Conservation (phyloP, 768 basidiomycete genomes). For the Amanita rubescens region DNA sequence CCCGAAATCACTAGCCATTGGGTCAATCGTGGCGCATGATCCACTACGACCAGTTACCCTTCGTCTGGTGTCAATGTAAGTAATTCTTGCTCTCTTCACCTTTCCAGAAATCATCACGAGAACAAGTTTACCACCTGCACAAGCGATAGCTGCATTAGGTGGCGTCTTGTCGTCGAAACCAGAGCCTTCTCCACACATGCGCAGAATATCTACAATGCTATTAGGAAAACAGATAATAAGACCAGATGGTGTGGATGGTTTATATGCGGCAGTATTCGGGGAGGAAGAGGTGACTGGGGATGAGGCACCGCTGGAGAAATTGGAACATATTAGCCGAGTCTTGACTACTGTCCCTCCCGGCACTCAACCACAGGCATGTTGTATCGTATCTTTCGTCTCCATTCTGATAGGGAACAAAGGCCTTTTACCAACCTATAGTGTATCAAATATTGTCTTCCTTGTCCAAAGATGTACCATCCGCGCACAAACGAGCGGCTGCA, state of each 20-base stretch:
- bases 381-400: neutral
- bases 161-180: constrained; percentile 42
- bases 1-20: constrained; percentile 39
- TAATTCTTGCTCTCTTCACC: constrained; percentile 13
- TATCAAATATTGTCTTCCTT: constrained; percentile 51
- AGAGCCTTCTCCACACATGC: constrained; percentile 41
- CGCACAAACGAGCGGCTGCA: constrained; percentile 54
- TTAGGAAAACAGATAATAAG: constrained; percentile 67
- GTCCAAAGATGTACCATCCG: constrained; percentile 29
- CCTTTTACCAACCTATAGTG: constrained; percentile 49
- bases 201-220: constrained; percentile 51
- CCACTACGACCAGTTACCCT: constrained; percentile 42
- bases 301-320: constrained; percentile 54
- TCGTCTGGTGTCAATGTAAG: constrained; percentile 59
- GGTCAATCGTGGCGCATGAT: constrained; percentile 33
- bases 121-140: constrained; percentile 54
- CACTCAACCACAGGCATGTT: constrained; percentile 47
- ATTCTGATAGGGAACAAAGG: constrained; percentile 29
- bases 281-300: constrained; percentile 44
- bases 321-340: constrained; percentile 64
- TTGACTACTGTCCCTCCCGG: constrained; percentile 55
- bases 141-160: constrained; percentile 61
- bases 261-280: constrained; percentile 64
- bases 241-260: constrained; percentile 60
- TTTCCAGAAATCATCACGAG: constrained; percentile 12